Evolutionary conservation across 2,329 filamentous ascomycete genomes (phyloP).

Genomic region (Pseudovirgaria hyperparasitica): DNA sequence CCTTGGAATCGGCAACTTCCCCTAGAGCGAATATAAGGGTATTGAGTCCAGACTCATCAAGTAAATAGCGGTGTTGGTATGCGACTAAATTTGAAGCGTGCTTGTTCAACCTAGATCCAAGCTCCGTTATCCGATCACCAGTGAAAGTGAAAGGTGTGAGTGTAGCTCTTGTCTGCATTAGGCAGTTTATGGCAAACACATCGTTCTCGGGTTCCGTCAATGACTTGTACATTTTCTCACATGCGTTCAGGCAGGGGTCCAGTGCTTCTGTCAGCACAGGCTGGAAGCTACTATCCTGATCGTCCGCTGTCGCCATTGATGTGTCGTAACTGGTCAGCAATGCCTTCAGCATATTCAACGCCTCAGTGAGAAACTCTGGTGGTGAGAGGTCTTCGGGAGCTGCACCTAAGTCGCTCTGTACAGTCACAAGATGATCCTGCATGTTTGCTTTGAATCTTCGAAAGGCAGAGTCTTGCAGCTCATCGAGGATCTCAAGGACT

Average conservation of each 20-base stretch:
- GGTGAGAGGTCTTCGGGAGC: slow-evolving; percentile 61
- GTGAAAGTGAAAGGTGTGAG: slow-evolving; percentile 54
- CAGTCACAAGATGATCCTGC: slow-evolving; percentile 62
- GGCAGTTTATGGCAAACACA: slow-evolving; percentile 64
- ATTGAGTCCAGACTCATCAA: slow-evolving; percentile 60
- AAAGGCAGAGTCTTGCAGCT: slow-evolving; percentile 63
- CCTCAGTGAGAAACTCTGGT: slow-evolving; percentile 69
- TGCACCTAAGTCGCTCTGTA: slow-evolving; percentile 59
- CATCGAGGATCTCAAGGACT: slow-evolving; percentile 55
- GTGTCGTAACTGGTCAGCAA: slow-evolving; percentile 83
- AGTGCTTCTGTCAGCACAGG: slow-evolving; percentile 66
- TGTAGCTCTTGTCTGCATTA: slow-evolving; percentile 43
- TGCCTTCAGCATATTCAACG: slow-evolving; percentile 61
- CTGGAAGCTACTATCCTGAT: slow-evolving; percentile 57
- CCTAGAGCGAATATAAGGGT: slow-evolving; percentile 47
- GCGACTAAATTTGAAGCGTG: slow-evolving; percentile 47
- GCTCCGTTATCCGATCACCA: slow-evolving; percentile 37
- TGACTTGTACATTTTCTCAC: slow-evolving; percentile 52
- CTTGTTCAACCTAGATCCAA: slow-evolving; percentile 44
- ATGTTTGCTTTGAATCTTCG: slow-evolving; percentile 72
- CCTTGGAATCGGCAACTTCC: slow-evolving; percentile 26
- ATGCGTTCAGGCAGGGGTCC: slow-evolving; percentile 73
- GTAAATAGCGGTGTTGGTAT: slow-evolving; percentile 61
- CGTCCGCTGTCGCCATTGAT: slow-evolving; percentile 47
- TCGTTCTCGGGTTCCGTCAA: slow-evolving; percentile 47